These are phyloP conservation scores for Fonsecaea erecta DNA, from an alignment of 2,329 filamentous ascomycete genomes.

Conservation along the genomic window DNA sequence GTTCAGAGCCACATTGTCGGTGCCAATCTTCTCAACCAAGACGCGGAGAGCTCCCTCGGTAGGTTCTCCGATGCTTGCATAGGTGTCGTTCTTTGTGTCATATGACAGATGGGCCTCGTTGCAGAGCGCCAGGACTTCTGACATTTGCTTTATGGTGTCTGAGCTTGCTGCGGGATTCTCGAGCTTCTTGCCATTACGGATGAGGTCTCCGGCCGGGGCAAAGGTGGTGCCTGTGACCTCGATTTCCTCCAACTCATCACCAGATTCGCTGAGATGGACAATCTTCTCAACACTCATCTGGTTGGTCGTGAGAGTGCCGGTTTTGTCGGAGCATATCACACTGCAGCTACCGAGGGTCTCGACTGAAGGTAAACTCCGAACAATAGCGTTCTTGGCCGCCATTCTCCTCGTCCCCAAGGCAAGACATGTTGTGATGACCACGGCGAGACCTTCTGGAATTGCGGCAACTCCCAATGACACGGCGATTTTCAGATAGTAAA, in stretches of 20 bases:
- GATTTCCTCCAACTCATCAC: slow-evolving; percentile 77
- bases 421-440: slow-evolving; percentile 98
- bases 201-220: slow-evolving; percentile 77
- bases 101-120: slow-evolving; percentile 86
- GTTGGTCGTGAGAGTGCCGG: slow-evolving; percentile 95
- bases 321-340: slow-evolving; percentile 99
- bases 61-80: slow-evolving; percentile 86
- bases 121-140: slow-evolving; percentile 73
- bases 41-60: slow-evolving; percentile 93
- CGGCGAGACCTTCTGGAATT: slow-evolving; percentile 71
- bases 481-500: slow-evolving; percentile 99
- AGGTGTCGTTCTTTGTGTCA: slow-evolving; percentile 74
- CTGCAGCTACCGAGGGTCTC: slow-evolving; percentile 99
- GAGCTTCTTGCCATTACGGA: slow-evolving; percentile 68
- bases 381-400: slow-evolving; percentile 97
- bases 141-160: slow-evolving; percentile 77
- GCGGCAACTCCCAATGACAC: slow-evolving; percentile 91
- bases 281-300: slow-evolving; percentile 98
- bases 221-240: slow-evolving; percentile 94
- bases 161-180: slow-evolving; percentile 72
- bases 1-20: slow-evolving; percentile 68
- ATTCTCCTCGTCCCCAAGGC: slow-evolving; percentile 97
- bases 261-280: slow-evolving; percentile 77
- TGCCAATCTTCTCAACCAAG: slow-evolving; percentile 92
- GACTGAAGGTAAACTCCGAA: slow-evolving; percentile 92